phyloP scores from a whole-genome alignment of 1,284 basidiomycete genomes.

The Sporisorium exsertum region DNA sequence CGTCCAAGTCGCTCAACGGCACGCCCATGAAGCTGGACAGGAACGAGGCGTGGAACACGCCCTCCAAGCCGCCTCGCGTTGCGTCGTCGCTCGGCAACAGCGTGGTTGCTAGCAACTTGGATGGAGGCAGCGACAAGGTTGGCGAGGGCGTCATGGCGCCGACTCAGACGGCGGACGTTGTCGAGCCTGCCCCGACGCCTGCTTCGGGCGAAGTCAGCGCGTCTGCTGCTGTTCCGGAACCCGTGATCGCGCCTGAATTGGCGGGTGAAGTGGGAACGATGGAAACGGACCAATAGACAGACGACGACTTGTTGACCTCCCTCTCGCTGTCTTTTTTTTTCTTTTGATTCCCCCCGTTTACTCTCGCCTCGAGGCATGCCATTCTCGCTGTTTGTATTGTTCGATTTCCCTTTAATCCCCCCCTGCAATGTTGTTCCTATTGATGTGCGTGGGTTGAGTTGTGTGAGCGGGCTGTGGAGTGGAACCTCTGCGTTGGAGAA shows the following conservation, averaged over 20 bases:
- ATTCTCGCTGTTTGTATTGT: not conserved
- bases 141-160: not conserved
- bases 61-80: slow-evolving; percentile 37
- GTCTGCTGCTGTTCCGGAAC: not conserved
- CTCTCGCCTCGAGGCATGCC: not conserved
- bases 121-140: not conserved
- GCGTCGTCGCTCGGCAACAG: slow-evolving; percentile 21
- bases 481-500: too few species aligned
- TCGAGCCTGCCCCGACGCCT: slow-evolving; percentile 31
- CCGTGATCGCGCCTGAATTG: slow-evolving; percentile 24
- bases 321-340: not conserved
- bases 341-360: not conserved
- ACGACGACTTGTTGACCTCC: not conserved
- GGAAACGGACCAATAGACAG: slow-evolving; percentile 20
- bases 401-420: not conserved
- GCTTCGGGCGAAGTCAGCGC: not conserved
- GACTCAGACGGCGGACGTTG: slow-evolving; percentile 10
- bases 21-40: slow-evolving; percentile 30
- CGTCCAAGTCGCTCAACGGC: slow-evolving; percentile 37
- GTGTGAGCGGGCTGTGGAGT: too few species aligned
- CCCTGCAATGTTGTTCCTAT: too few species aligned
- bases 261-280: slow-evolving; percentile 13
- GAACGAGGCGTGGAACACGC: slow-evolving; percentile 33
- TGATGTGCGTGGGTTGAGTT: too few species aligned
- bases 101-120: slow-evolving; percentile 17